Base-by-base conservation (phyloP, 108 stramenopile genomes). In the Schizochytrium sp. region DNA sequence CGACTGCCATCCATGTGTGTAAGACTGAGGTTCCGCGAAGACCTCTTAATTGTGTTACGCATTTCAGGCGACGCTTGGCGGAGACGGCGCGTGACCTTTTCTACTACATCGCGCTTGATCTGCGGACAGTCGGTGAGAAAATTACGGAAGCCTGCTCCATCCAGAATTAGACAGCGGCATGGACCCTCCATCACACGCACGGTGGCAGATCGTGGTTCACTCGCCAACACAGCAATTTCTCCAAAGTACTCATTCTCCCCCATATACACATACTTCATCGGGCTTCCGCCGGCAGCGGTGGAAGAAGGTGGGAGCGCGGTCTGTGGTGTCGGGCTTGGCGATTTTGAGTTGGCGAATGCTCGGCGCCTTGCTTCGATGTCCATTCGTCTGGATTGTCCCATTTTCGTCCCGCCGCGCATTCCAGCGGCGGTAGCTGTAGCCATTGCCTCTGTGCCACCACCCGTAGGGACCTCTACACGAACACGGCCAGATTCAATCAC, bases 241-340 rank as follows among this genome's bases (percentile, higher is more conserved):
- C 76, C 76, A 83, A 83, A 83, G 76, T 83, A 83, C 76, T 83
- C 76, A 38, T 83, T 83, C 47, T 49, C 50, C 28, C 76, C 76
- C 3, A 83, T 46, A 28, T 55, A 49, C 5, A 83, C 53, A 3
- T 83, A 49, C n/a, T 83, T 83, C 76, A 55, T 83, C 28, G 47
- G 47, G 76, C 55, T 47, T 5, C 40, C 76, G 53, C 10, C 76
- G 13, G 8, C 76, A 38, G 76, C 72, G 40, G 15, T 17, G 5
- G 76, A 10, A 53, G 45, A 28, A 28, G 28, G 0, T 28, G 28
- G 28, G 28, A 28, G 28, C 28, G 28, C 28, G 28, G 28, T 28
- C 28, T 28, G 28, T 28, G 28, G 28, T 28, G 28, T 28, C 28
- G 28, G 28, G 28, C 28, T 28, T 28, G 28, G 28, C 28, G 28